Conservation (phyloP, 1,284 basidiomycete genomes). For the Acaromyces ingoldii region DNA sequence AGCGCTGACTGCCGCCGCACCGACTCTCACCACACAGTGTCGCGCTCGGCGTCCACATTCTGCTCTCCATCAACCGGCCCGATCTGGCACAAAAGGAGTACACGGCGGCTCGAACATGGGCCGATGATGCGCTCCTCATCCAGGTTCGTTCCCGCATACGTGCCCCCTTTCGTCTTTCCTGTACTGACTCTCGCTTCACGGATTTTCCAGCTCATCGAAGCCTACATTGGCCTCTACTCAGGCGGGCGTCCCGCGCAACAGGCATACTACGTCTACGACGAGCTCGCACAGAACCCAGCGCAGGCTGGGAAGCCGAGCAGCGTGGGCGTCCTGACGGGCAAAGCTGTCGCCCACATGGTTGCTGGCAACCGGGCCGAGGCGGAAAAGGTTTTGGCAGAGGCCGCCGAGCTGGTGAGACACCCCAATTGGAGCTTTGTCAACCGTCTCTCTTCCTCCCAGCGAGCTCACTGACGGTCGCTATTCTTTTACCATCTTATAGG, state of each 20-base stretch:
- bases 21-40: no score
- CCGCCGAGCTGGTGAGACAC: slow-evolving; percentile 14
- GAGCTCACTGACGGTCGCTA: background rate
- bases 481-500: background rate
- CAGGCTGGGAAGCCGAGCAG: slow-evolving; percentile 21
- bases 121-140: slow-evolving; percentile 47
- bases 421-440: no score
- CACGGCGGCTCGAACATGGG: slow-evolving; percentile 40
- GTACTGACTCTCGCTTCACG: background rate
- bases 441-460: background rate
- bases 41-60: slow-evolving; percentile 47
- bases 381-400: slow-evolving; percentile 26
- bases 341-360: slow-evolving; percentile 38
- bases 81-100: slow-evolving; percentile 47
- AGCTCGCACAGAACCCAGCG: slow-evolving; percentile 41
- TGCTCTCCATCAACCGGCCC: slow-evolving; percentile 42
- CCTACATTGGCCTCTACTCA: slow-evolving; percentile 42
- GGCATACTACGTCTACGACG: slow-evolving; percentile 50
- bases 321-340: slow-evolving; percentile 33
- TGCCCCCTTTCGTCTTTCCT: no score
- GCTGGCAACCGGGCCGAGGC: slow-evolving; percentile 24
- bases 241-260: slow-evolving; percentile 47
- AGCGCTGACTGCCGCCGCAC: no score
- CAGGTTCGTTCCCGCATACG: slow-evolving; percentile 8
- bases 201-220: slow-evolving; percentile 40